Evolutionary conservation across 768 basidiomycete species (phyloP).

Genomic region (Dacryopinax primogenitus): DNA sequence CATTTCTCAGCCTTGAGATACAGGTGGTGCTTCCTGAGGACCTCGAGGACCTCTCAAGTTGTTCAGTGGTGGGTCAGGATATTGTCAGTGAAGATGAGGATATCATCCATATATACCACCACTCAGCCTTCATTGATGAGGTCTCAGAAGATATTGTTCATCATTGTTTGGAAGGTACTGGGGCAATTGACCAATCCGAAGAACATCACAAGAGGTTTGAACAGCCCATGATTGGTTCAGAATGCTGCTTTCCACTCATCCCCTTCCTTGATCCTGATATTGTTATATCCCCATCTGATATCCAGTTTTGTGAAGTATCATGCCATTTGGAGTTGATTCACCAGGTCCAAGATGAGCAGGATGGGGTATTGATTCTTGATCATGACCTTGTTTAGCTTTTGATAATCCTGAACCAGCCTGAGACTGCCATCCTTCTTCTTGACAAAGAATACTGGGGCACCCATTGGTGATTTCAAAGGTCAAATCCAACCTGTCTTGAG

Average conservation of each 20-base stretch:
- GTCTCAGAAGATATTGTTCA: not conserved
- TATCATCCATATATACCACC: not conserved
- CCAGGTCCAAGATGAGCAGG: slow-evolving; percentile 16
- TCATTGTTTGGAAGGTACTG: too few relatives aligned
- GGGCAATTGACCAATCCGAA: too few relatives aligned
- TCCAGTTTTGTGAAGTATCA: slow-evolving; percentile 19
- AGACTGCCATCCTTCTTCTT: slow-evolving; percentile 20
- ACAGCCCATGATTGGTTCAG: too few relatives aligned
- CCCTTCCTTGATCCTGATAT: slow-evolving; percentile 14
- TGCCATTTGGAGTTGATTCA: slow-evolving; percentile 14
- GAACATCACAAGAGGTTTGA: too few relatives aligned
- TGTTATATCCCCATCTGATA: slow-evolving; percentile 17
- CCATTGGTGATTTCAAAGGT: too few relatives aligned
- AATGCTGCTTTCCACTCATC: too few relatives aligned
- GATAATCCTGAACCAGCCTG: slow-evolving; percentile 18
- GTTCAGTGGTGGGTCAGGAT: not conserved
- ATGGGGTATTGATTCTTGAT: slow-evolving; percentile 17
- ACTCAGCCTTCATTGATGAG: not conserved
- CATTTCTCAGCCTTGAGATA: slow-evolving; percentile 24
- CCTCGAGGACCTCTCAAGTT: not conserved
- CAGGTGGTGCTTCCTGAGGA: slow-evolving; percentile 19
- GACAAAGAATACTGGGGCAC: slow-evolving; percentile 19
- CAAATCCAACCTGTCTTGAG: too few relatives aligned
- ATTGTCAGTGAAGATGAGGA: not conserved
- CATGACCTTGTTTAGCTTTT: slow-evolving; percentile 16